phyloP scores from a whole-genome alignment of 305 asterid genomes.

The Coffea humblotiana region DNA sequence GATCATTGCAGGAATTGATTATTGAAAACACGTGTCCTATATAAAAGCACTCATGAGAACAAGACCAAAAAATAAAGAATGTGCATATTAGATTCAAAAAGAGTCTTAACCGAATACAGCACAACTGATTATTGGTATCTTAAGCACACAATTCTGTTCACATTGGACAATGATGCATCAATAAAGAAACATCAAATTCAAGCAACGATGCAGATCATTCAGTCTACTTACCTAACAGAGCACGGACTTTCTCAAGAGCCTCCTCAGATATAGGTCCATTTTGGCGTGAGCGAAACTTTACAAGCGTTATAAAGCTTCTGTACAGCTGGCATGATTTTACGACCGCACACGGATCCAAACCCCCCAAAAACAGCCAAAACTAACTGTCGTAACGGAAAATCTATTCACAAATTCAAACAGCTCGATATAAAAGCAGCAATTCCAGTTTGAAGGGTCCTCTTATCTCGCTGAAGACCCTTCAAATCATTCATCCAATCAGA shows the following conservation, averaged over 20 bases:
- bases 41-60: background rate
- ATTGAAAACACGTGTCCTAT: background rate
- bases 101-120: background rate
- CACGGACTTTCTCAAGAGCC: constrained; percentile 79
- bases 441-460: constrained; percentile 69
- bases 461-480: constrained; percentile 51
- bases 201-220: constrained; percentile 12
- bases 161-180: background rate
- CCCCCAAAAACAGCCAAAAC: constrained; percentile 16
- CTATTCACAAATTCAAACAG: background rate
- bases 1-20: background rate
- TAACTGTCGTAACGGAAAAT: background rate
- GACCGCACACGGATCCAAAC: constrained; percentile 26
- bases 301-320: constrained; percentile 97
- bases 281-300: constrained; percentile 72
- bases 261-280: constrained; percentile 93
- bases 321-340: constrained; percentile 84
- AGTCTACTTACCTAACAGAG: constrained; percentile 66
- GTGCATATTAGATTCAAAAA: background rate
- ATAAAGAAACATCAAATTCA: background rate
- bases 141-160: background rate
- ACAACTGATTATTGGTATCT: background rate
- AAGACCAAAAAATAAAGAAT: background rate
- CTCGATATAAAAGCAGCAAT: constrained; percentile 4
- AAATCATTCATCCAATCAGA: constrained; percentile 28